Evolutionary conservation across 225 moss, liverwort and hornwort species (phyloP).

Genomic region (Polytrichum formosum): DNA sequence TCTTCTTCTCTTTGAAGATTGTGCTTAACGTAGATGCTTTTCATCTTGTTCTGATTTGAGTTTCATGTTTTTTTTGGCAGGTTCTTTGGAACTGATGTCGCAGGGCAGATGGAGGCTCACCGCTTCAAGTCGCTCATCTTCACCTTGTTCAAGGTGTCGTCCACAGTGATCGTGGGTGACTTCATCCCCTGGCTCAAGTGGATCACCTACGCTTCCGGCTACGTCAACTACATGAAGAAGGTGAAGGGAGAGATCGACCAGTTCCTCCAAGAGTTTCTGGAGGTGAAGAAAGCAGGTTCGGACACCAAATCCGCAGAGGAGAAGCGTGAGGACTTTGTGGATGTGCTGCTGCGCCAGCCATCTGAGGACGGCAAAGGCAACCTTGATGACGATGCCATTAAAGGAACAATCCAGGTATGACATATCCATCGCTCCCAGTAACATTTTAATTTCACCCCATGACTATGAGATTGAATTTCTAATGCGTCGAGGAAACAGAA

Average conservation of each 20-base stretch:
- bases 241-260: constrained; percentile 29
- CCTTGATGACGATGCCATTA: constrained; percentile 23
- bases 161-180: constrained; percentile 14
- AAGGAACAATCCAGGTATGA: constrained; percentile 22
- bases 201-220: constrained; percentile 13
- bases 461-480: no score
- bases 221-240: constrained; percentile 10
- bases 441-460: background rate
- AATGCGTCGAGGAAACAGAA: no score
- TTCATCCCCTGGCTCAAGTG: constrained; percentile 33
- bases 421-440: background rate
- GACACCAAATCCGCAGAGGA: background rate
- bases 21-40: background rate
- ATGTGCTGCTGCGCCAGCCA: constrained; percentile 25
- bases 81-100: constrained; percentile 26
- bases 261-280: constrained; percentile 31
- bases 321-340: constrained; percentile 25
- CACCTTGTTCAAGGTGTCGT: constrained; percentile 11
- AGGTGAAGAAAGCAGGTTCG: constrained; percentile 1
- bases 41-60: background rate
- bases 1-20: background rate
- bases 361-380: constrained; percentile 13
- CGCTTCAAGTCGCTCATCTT: constrained; percentile 37
- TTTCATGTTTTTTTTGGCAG: constrained; percentile 2
- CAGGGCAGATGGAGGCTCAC: constrained; percentile 26